These are phyloP conservation scores for Silybum marianum DNA, from an alignment of 129 eudicot genomes.

Conservation along the genomic window DNA sequence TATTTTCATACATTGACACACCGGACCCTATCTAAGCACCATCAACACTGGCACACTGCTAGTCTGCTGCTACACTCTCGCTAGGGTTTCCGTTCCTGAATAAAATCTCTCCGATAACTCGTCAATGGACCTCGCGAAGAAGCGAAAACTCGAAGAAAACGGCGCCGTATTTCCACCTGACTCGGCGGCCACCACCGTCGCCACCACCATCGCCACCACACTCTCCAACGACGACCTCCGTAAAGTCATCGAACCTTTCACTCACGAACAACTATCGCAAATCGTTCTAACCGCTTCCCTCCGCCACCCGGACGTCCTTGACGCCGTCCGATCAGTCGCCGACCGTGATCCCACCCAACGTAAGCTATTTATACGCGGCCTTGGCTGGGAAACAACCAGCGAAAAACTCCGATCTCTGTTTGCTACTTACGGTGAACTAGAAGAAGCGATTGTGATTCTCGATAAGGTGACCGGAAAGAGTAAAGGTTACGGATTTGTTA, in stretches of 20 bases:
- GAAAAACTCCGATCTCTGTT: conserved; percentile 47
- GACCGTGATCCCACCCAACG: conserved; percentile 52
- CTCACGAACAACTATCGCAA: conserved; percentile 51
- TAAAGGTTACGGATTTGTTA: conserved; percentile 56
- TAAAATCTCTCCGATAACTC: background rate
- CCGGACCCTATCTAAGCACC: background rate
- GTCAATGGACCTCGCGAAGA: conserved; percentile 32
- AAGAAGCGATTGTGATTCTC: conserved; percentile 53
- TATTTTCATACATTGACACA: background rate
- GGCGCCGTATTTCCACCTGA: conserved; percentile 26
- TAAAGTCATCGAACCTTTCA: conserved; percentile 50
- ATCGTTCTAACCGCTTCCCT: conserved; percentile 51
- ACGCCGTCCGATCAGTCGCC: conserved; percentile 51
- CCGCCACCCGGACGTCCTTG: conserved; percentile 58
- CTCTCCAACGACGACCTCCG: conserved; percentile 47
- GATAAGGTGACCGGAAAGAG: conserved; percentile 49
- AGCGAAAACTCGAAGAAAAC: conserved; percentile 44
- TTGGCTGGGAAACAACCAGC: conserved; percentile 68
- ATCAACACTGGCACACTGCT: too few species aligned
- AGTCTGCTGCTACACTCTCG: background rate
- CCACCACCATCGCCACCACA: background rate
- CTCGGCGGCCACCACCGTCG: background rate
- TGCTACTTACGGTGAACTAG: conserved; percentile 52
- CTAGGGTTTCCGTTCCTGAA: conserved; percentile 1
- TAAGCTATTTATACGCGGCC: conserved; percentile 70